Evolutionary conservation across 805 yeast genomes (phyloP), one percentile per base, ranked within the genome.

Genomic region (Hemisphaericaspora nanyangensis): DNA sequence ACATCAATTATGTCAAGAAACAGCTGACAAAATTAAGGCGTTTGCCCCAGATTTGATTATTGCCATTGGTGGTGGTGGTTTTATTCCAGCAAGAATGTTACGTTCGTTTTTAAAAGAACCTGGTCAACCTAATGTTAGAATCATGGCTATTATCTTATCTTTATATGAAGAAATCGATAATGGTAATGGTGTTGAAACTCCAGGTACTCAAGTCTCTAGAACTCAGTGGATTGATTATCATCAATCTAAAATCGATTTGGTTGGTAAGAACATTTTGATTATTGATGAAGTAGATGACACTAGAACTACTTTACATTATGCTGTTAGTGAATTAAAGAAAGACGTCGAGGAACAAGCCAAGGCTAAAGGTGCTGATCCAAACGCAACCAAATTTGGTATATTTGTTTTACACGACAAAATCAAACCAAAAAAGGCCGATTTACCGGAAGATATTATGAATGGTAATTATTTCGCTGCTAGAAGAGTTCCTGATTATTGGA

Each of bases 1-100:
- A 20, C 95, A 85, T 58, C 85, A 84, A 61, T 65, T 81, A 49
- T 80, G 85, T 61, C 85, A 80, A 55, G 74, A 70, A 45, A 58
- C 72, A 12, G 81, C 89, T 12, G 78, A 72, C 40, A 76, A 72
- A 47, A 76, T 85, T 59, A 80, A 79, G 60, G 63, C 67, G 19
- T 82, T 87, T 70, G 79, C 86, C 52, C 95, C 96, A 29, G 95
- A 90, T 61, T 74, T 87, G 43, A 86, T 90, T 65, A 86, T 91
- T 46, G 97, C 98, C 50, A 88, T 91, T 55, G 99, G 95, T 56
- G 96, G 96, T 52, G 96, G 99, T 59, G 99, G 98, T 2, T 87
- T 91, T 63, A 93, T 91, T 42, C 99, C 98, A 19, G 97, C 99
- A 7, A 80, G 99, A 61, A 93, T 93, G 65, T 74, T 91, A 60